phyloP scores from a whole-genome alignment of 208 protist genomes.

The Tritrichomonas musculus region DNA sequence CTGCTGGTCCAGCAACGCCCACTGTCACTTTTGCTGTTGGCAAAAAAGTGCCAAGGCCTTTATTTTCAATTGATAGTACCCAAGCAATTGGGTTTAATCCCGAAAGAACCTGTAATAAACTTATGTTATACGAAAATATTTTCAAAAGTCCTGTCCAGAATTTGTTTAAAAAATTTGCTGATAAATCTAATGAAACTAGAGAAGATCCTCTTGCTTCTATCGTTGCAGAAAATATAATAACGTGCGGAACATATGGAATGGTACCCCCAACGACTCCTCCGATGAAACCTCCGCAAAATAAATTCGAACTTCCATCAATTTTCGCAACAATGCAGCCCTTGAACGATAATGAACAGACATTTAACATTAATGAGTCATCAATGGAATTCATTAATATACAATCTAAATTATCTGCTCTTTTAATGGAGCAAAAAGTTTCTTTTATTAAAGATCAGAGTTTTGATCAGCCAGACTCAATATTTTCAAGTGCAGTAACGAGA shows the following conservation, averaged over 20 bases:
- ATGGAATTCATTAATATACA: not conserved
- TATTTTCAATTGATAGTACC: too few relatives aligned
- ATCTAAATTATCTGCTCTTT: not conserved
- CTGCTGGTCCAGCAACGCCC: too few relatives aligned
- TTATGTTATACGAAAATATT: not conserved
- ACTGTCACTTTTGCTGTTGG: too few relatives aligned
- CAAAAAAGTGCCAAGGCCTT: too few relatives aligned
- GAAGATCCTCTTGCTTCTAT: not conserved
- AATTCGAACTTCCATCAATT: not conserved
- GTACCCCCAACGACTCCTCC: slow-evolving; percentile 1
- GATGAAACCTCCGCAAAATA: not conserved
- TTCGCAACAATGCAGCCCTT: not conserved
- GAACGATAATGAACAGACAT: not conserved
- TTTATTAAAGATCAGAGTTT: too few relatives aligned
- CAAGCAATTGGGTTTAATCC: too few relatives aligned
- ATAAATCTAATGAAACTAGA: not conserved
- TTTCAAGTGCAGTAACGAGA: too few relatives aligned
- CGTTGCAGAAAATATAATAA: slow-evolving; percentile 6
- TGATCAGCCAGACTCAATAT: too few relatives aligned
- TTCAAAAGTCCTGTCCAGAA: not conserved
- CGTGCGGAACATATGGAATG: not conserved
- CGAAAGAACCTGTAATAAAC: not conserved
- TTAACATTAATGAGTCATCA: not conserved
- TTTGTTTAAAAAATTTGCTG: not conserved
- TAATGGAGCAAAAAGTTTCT: not conserved